Conservation (phyloP, 305 asterid genomes). For the Fraxinus dipetala region DNA sequence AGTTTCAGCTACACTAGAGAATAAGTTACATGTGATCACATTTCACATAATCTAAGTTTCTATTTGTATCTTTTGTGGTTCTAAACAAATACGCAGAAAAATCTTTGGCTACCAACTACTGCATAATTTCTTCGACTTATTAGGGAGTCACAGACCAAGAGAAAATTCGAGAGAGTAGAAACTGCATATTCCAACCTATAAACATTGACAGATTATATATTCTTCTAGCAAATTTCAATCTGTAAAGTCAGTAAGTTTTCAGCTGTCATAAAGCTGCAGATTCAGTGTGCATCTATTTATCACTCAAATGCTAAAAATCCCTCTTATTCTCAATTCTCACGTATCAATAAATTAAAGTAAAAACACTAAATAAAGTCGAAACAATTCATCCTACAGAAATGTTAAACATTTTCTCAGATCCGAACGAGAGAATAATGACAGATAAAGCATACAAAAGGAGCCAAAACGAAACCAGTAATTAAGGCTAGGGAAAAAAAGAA, state of each 20-base stretch:
- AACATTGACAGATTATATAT: neutral
- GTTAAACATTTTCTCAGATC: neutral
- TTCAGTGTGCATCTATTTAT: neutral
- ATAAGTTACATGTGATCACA: neutral
- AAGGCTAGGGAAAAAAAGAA: neutral
- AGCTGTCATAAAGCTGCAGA: neutral
- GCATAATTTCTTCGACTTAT: neutral
- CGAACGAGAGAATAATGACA: neutral
- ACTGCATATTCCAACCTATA: neutral
- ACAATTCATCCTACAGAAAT: neutral
- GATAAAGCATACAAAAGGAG: neutral
- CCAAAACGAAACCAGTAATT: neutral
- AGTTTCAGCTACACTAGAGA: neutral
- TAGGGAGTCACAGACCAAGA: neutral
- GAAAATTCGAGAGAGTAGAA: neutral
- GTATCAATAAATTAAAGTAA: neutral
- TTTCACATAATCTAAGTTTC: neutral
- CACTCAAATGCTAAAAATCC: neutral
- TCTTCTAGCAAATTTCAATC: neutral
- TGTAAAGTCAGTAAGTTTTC: neutral
- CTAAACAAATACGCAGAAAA: neutral
- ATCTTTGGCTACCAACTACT: neutral
- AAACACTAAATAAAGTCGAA: neutral
- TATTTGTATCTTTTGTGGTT: neutral
- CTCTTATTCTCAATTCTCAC: neutral